These are phyloP conservation scores for Ascochyta koolunga DNA, from an alignment of 2,329 filamentous ascomycete genomes.

Conservation along the genomic window DNA sequence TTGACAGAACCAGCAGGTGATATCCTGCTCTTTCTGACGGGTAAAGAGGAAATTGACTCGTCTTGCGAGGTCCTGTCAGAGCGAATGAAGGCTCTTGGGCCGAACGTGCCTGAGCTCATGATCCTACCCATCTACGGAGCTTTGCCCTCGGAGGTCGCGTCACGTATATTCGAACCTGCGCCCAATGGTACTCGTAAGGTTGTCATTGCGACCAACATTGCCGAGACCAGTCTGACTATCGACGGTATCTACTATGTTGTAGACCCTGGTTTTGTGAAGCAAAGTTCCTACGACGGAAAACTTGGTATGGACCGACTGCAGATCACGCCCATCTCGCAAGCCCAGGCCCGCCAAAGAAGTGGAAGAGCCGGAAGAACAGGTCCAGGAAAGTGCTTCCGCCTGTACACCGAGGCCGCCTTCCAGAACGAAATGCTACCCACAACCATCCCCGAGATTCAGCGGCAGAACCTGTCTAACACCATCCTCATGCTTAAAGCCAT, in stretches of 20 bases:
- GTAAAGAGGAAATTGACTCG: conserved; percentile 97
- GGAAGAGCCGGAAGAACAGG: conserved; percentile 93
- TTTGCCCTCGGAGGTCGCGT: conserved; percentile 91
- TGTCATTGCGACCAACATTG: conserved; percentile 97
- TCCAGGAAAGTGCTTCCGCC: conserved; percentile 84
- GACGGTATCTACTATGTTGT: conserved; percentile 98
- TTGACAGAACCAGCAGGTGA: conserved; percentile 90
- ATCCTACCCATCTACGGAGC: conserved; percentile 97
- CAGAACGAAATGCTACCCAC: conserved; percentile 97
- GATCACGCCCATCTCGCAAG: conserved; percentile 94
- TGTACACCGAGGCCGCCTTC: conserved; percentile 95
- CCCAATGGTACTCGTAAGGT: conserved; percentile 87
- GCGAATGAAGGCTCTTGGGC: conserved; percentile 93
- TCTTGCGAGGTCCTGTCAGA: conserved; percentile 91
- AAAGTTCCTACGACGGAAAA: conserved; percentile 96
- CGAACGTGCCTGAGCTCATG: conserved; percentile 87
- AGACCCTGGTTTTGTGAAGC: conserved; percentile 96
- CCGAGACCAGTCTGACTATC: conserved; percentile 96
- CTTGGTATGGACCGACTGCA: conserved; percentile 97
- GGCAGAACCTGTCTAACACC: conserved; percentile 88
- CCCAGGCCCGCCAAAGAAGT: conserved; percentile 92
- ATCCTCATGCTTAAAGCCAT: conserved; percentile 99
- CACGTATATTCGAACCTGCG: conserved; percentile 90
- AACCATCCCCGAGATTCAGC: conserved; percentile 93
- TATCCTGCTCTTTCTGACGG: conserved; percentile 95